Conservation (phyloP, 1,139 yeast species). For the Lodderomyces orthopsilosis region DNA sequence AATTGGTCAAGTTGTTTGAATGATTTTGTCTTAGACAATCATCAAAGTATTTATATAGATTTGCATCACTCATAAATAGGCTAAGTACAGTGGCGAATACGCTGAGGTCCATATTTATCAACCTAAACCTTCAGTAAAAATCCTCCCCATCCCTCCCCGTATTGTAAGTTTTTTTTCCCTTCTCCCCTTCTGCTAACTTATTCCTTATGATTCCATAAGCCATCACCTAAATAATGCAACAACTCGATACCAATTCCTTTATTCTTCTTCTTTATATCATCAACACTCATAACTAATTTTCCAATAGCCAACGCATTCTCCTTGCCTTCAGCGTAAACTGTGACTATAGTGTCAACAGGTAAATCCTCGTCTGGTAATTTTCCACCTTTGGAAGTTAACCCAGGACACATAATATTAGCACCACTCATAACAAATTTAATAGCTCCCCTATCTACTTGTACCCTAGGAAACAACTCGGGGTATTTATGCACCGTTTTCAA, state of each 20-base stretch:
- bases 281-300: conserved; percentile 80
- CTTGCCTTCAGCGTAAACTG: conserved; percentile 90
- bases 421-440: conserved; percentile 92
- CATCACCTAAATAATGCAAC: conserved; percentile 85
- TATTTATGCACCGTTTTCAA: conserved; percentile 77
- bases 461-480: conserved; percentile 79
- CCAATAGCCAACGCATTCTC: conserved; percentile 91
- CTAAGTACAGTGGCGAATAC: no score
- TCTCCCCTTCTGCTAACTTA: conserved; percentile 8
- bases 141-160: no score
- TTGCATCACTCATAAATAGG: background rate
- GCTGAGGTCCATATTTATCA: no score
- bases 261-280: conserved; percentile 78
- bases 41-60: conserved; percentile 19
- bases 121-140: no score
- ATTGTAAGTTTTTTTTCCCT: background rate
- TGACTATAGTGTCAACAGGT: conserved; percentile 67
- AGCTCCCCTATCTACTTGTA: conserved; percentile 95
- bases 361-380: conserved; percentile 67
- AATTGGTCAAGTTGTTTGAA: conserved; percentile 39
- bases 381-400: conserved; percentile 90
- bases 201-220: conserved; percentile 65
- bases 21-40: conserved; percentile 27
- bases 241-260: conserved; percentile 91
- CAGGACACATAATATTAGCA: conserved; percentile 97